Conservation (phyloP, 768 basidiomycete species). For the Leccinum ochraceum region DNA sequence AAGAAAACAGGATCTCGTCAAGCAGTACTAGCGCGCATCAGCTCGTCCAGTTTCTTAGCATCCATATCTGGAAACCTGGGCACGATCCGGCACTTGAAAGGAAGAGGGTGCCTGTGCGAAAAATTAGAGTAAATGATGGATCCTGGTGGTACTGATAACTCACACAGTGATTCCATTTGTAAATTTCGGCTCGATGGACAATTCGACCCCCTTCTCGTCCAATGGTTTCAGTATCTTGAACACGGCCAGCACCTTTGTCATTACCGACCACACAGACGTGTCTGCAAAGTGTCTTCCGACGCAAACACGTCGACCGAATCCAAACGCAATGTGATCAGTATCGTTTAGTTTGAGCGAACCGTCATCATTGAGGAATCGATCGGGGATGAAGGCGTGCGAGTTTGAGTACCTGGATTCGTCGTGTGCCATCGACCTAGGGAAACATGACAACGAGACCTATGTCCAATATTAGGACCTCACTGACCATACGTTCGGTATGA, state of each 20-base stretch:
- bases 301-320: conserved; percentile 29
- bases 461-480: neutral
- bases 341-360: conserved; percentile 14
- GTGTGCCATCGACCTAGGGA: conserved; percentile 18
- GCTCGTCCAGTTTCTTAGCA: neutral
- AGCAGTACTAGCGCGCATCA: conserved; percentile 3
- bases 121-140: neutral
- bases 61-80: conserved; percentile 5
- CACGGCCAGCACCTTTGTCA: conserved; percentile 12
- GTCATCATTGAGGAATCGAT: conserved; percentile 37
- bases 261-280: conserved; percentile 12
- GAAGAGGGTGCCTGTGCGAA: conserved; percentile 1
- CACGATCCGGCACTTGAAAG: conserved; percentile 1
- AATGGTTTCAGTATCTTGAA: conserved; percentile 11
- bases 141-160: neutral
- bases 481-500: conserved; percentile 15
- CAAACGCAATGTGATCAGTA: conserved; percentile 15
- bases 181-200: conserved; percentile 6
- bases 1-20: neutral
- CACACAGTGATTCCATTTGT: conserved; percentile 4
- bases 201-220: conserved; percentile 14
- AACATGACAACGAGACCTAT: neutral
- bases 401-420: conserved; percentile 34
- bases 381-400: conserved; percentile 38
- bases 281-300: conserved; percentile 24